Evolutionary conservation across 2,329 filamentous ascomycete species (phyloP).

Genomic region (Trichoderma harzianum): DNA sequence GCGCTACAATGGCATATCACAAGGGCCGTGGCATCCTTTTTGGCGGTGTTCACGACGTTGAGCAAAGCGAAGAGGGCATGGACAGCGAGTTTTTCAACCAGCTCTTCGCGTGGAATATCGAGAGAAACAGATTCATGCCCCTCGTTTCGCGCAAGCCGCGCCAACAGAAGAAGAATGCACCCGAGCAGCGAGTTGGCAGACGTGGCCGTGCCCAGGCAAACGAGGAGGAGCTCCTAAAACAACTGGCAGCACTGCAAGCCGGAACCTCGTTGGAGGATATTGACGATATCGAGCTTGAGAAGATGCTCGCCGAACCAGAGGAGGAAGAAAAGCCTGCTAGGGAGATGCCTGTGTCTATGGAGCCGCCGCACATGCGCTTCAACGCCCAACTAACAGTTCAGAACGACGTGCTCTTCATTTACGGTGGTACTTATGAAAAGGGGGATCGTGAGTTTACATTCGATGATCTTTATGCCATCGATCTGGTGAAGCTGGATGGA

Average conservation of each 20-base stretch:
- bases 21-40: conserved; percentile 91
- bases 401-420: conserved; percentile 89
- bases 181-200: conserved; percentile 54
- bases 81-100: conserved; percentile 97
- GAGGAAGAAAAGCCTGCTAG: conserved; percentile 57
- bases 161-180: conserved; percentile 52
- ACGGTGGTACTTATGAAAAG: conserved; percentile 92
- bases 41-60: conserved; percentile 90
- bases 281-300: conserved; percentile 48
- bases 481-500: conserved; percentile 91
- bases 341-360: conserved; percentile 66
- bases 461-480: conserved; percentile 88
- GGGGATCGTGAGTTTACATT: conserved; percentile 94
- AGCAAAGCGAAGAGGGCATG: conserved; percentile 88
- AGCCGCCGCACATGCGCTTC: conserved; percentile 86
- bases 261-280: conserved; percentile 60
- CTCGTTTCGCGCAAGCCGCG: conserved; percentile 73
- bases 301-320: conserved; percentile 49
- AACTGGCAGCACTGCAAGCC: conserved; percentile 80
- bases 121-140: conserved; percentile 92
- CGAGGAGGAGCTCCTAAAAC: conserved; percentile 84
- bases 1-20: conserved; percentile 91
- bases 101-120: conserved; percentile 89
- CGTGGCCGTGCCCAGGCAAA: conserved; percentile 81
- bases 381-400: conserved; percentile 89